Evolutionary conservation across 768 basidiomycete species (phyloP), one percentile per base, ranked within the genome.

Genomic region (Kwoniella newhampshirensis): DNA sequence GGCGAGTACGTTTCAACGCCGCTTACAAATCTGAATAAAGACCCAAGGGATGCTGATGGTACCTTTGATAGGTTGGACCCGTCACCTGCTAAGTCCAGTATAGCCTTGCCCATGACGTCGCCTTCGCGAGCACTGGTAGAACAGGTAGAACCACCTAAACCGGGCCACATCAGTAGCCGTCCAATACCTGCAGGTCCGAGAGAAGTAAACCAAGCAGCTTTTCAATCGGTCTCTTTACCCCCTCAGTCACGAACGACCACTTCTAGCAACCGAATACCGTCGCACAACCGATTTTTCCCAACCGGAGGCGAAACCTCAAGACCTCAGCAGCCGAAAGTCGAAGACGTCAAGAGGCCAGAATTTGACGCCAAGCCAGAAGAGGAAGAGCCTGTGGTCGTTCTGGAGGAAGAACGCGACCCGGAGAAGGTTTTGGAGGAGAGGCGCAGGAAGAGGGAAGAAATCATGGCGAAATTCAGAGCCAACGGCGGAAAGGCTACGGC

Each of bases 21-120:
- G 12, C 13, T 39, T 57, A 18, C 32, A 35, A n/a, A 36, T 7
- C 23, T 58, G 40, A 0, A 23, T 37, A 3, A 9, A 89, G 88
- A 74, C 86, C 88, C 60, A 4, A 61, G 75, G 8, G 57, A 67
- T 23, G 67, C 74, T n/a, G 69, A 78, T 50, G 62, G 46, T 36
- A 27, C 20, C 32, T n/a, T 18, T 18, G 36, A 25, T 47, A 63
- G 64, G 41, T 63, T 67, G 20, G 64, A 65, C 15, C 63, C 71
- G 8, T 48, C 60, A n/a, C 47, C 64, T 40, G 57, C 62, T 12
- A 59, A 53, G 61, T 17, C 59, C 56, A n/a, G 66, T 28, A 48
- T 48, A 7, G 43, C 57, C 6, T 47, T 66, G n/a, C 56, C 62
- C 28, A 36, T 54, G 21, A 18, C 40, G 35, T 55, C 63, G 18